Evolutionary conservation across 352 stramenopile species (phyloP).

Genomic region (Phytophthora pseudosyringae): DNA sequence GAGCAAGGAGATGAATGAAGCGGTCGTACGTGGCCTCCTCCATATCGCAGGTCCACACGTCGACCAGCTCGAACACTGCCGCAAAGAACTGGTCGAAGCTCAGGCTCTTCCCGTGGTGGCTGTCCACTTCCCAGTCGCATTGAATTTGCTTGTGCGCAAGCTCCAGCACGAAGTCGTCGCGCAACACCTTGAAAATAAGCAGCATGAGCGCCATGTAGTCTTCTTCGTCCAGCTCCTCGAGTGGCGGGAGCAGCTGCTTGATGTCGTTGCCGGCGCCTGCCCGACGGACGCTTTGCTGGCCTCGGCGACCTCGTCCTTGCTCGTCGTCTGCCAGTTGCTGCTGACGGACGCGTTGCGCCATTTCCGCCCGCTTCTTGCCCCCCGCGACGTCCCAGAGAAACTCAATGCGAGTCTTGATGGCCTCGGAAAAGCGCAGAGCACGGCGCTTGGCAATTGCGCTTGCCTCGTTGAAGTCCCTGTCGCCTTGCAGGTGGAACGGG

Average conservation of each 20-base stretch:
- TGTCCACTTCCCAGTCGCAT: constrained; percentile 85
- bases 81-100: constrained; percentile 71
- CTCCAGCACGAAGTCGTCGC: constrained; percentile 71
- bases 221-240: constrained; percentile 51
- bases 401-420: constrained; percentile 50
- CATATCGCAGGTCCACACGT: constrained; percentile 85
- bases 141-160: constrained; percentile 66
- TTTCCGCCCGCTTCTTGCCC: constrained; percentile 43
- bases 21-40: constrained; percentile 68
- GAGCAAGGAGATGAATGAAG: constrained; percentile 70
- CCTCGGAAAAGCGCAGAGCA: constrained; percentile 55
- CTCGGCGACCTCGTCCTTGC: constrained; percentile 7
- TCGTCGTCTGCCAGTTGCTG: constrained; percentile 24
- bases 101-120: constrained; percentile 57
- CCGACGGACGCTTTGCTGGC: constrained; percentile 30
- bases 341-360: constrained; percentile 30
- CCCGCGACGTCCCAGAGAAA: constrained; percentile 75
- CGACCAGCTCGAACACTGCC: constrained; percentile 78
- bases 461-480: constrained; percentile 70
- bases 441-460: constrained; percentile 59
- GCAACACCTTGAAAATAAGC: constrained; percentile 80
- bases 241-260: constrained; percentile 14
- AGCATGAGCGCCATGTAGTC: constrained; percentile 82
- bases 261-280: constrained; percentile 1
- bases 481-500: constrained; percentile 81